Evolutionary conservation across 164 flowering plant species (phyloP).

Genomic region (Stephania yunnanensis): DNA sequence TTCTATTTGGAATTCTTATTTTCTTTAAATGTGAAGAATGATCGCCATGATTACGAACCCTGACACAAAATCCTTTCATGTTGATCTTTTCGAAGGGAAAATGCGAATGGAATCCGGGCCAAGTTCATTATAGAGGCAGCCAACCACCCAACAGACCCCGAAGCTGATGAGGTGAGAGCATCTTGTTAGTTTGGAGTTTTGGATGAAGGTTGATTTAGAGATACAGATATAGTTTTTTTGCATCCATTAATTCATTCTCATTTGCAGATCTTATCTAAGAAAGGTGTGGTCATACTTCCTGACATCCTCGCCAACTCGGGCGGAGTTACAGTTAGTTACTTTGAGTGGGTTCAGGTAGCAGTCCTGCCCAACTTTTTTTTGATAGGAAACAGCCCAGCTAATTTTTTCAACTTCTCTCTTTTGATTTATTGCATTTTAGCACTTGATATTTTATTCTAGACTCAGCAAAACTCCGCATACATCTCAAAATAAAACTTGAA

Average conservation of each 20-base stretch:
- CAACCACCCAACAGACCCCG: slow-evolving; percentile 96
- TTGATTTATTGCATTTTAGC: not conserved
- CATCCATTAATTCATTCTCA: not conserved
- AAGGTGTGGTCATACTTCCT: slow-evolving; percentile 81
- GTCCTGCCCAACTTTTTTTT: not conserved
- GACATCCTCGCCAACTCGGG: slow-evolving; percentile 94
- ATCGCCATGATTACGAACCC: not conserved
- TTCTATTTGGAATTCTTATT: not conserved
- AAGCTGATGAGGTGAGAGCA: slow-evolving; percentile 82
- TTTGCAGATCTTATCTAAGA: slow-evolving; percentile 70
- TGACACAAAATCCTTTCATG: not conserved
- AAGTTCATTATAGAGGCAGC: slow-evolving; percentile 92
- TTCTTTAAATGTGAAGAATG: not conserved
- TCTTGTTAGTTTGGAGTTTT: not conserved
- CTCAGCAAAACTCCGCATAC: too few species aligned
- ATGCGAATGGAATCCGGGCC: slow-evolving; percentile 84
- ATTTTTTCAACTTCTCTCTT: not conserved
- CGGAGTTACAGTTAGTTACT: slow-evolving; percentile 96
- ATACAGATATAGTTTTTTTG: not conserved
- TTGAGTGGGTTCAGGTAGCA: slow-evolving; percentile 97
- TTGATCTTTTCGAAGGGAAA: slow-evolving; percentile 46
- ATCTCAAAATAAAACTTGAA: too few species aligned
- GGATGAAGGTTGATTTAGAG: not conserved
- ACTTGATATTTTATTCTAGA: not conserved
- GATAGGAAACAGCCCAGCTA: too few species aligned